A percentile compares a stretch with the other conserved stretches of the same genome.
Conservation (phyloP, 2,329 filamentous ascomycete species). For the Microsporum audouinii region DNA sequence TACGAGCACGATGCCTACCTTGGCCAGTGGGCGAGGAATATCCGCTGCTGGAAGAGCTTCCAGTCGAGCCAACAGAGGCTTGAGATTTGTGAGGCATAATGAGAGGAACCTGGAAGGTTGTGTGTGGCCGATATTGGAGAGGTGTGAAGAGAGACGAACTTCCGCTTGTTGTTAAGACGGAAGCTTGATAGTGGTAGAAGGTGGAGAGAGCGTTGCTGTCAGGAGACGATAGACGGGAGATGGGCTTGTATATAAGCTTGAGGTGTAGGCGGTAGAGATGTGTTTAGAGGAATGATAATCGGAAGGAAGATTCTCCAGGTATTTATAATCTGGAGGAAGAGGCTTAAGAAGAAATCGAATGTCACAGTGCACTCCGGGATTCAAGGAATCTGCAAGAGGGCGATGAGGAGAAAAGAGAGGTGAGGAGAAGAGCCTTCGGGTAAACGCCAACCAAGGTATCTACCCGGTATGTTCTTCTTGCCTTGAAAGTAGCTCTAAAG, state of each 20-base stretch:
- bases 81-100: constrained; percentile 4
- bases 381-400: constrained; percentile 2
- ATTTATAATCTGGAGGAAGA: constrained; percentile 2
- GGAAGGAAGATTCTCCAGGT: constrained; percentile 2
- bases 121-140: not conserved
- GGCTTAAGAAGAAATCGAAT: not conserved
- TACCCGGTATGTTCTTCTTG: not conserved
- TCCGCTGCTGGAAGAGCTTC: not conserved
- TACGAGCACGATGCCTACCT: not conserved
- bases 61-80: not conserved
- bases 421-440: not conserved
- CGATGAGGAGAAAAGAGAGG: not conserved
- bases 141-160: not conserved
- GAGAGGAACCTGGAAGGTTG: not conserved
- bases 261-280: not conserved
- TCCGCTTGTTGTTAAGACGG: not conserved
- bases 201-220: not conserved
- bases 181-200: not conserved
- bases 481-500: not conserved
- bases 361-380: constrained; percentile 1
- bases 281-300: not conserved
- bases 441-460: constrained; percentile 2
- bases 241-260: not conserved
- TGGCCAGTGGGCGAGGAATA: not conserved
- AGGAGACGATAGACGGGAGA: not conserved